Base-by-base conservation (phyloP, 2,329 filamentous ascomycete genomes). In the Sclerotinia subarctica region DNA sequence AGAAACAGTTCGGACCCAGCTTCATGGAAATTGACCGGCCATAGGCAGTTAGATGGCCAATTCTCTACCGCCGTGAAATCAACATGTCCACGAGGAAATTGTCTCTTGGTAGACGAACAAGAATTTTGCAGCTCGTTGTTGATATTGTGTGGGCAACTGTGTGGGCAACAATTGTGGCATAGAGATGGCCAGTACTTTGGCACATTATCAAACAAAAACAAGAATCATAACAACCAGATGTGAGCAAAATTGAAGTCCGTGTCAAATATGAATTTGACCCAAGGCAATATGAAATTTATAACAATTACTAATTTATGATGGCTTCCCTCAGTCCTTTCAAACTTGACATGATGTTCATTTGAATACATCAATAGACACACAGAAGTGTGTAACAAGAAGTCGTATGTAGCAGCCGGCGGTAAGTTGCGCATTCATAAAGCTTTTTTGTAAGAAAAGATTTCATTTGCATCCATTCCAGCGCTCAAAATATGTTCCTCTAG, bases 381-480 rank as follows among this genome's bases (percentile, higher is more conserved):
- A 54, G 4, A 13, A 8, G 15, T 8, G 2, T 42, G 7, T 24
- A 35, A 3, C 19, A 46, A 13, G 8, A 44, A 47, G 38, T 66
- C 46, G 68, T 72, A 87, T 90, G 87, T 90, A 82, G 88, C 87
- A 83, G 87, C 87, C 87, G 87, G 85, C 88, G 87, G 88, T 90
- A 90, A 90, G 87, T 82, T 74, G 84, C 87, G 82, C 80, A 79
- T 79, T 78, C 78, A 79, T 75, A 76, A 74, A 75, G 73, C 71
- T 62, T 62, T 51, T 5, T 62, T 62, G 46, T 62, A 62, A 59
- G 52, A 71, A 67, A 62, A 76, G 78, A 82, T 85, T 85, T 90
- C 81, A 82, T 85, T 84, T 86, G 86, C 86, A 88, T 90, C 88
- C 88, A 90, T 88, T 88, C 87, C 86, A 86, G 86, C 84, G 86